phyloP scores from a whole-genome alignment of 1,284 basidiomycete genomes.

The Ustilago sp. region DNA sequence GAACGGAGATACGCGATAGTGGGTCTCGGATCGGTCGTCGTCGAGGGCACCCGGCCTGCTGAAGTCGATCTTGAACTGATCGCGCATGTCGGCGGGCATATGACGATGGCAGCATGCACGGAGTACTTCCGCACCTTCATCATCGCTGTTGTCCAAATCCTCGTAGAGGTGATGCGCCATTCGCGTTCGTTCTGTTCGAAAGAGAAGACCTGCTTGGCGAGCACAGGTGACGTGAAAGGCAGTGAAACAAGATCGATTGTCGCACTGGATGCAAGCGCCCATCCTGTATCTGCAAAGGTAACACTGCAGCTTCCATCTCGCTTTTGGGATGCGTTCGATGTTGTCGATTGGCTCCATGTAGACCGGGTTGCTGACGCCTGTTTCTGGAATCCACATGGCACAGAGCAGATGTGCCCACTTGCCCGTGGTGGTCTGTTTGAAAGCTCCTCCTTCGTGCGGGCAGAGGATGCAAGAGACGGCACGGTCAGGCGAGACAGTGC shows the following conservation, averaged over 20 bases:
- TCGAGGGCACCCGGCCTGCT: conserved; percentile 24
- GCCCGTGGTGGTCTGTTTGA: conserved; percentile 93
- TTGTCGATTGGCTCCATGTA: conserved; percentile 99
- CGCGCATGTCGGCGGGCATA: conserved; percentile 48
- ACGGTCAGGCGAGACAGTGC: conserved; percentile 95
- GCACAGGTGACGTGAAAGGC: conserved; percentile 98
- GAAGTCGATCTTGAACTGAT: conserved; percentile 51
- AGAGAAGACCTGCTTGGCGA: conserved; percentile 71
- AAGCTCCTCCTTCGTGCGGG: conserved; percentile 95
- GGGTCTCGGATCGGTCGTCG: conserved; percentile 40
- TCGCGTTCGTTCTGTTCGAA: conserved; percentile 54
- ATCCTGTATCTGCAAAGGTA: conserved; percentile 82
- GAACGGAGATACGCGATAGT: conserved; percentile 36
- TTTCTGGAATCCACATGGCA: conserved; percentile 98
- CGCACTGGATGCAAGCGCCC: conserved; percentile 97
- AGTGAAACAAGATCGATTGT: conserved; percentile 87
- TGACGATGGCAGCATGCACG: conserved; percentile 66
- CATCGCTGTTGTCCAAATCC: conserved; percentile 50
- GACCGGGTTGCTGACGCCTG: conserved; percentile 89
- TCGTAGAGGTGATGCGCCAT: conserved; percentile 48
- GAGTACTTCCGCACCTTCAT: conserved; percentile 46
- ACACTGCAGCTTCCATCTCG: conserved; percentile 90
- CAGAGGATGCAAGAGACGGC: conserved; percentile 94
- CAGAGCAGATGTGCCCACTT: conserved; percentile 98
- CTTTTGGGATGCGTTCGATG: conserved; percentile 87